phyloP scores from a whole-genome alignment of 345 rosid genomes.

The Hibiscus syriacus region DNA sequence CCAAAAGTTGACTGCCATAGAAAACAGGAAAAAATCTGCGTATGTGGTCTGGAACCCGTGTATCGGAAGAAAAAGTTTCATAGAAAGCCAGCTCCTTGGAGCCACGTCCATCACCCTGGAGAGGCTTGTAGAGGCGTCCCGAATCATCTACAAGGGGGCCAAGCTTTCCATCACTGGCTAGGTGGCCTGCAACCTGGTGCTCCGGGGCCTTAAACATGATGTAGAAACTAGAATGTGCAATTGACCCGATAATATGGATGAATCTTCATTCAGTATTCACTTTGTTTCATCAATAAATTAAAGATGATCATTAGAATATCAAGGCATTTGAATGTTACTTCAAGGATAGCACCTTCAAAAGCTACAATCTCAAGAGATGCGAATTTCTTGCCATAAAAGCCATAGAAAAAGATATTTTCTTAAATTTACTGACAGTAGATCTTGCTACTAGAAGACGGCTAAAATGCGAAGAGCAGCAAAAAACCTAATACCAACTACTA shows the following conservation, averaged over 20 bases:
- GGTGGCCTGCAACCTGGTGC: conserved; percentile 97
- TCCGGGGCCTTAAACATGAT: conserved; percentile 79
- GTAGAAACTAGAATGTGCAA: conserved; percentile 1
- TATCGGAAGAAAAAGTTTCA: conserved; percentile 45
- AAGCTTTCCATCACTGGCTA: conserved; percentile 47
- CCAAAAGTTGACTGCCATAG: conserved; percentile 60
- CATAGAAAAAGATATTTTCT: not conserved
- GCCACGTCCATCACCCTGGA: conserved; percentile 66
- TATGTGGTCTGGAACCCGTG: conserved; percentile 56
- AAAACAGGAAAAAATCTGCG: conserved; percentile 61
- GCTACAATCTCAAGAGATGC: not conserved
- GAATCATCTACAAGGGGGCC: conserved; percentile 80
- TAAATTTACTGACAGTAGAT: not conserved
- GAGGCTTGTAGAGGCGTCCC: conserved; percentile 89
- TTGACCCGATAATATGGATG: conserved; percentile 14
- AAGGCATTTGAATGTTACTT: not conserved
- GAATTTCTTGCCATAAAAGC: not conserved
- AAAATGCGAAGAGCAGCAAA: not conserved
- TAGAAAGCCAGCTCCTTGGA: conserved; percentile 67
- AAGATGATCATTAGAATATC: not conserved
- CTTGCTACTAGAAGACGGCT: not conserved
- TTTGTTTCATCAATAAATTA: not conserved
- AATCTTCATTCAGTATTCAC: not conserved
- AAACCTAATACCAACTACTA: not conserved
- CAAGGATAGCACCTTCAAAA: not conserved